Base-by-base conservation (phyloP, 1,139 yeast genomes). In the Blastobotrys elegans region DNA sequence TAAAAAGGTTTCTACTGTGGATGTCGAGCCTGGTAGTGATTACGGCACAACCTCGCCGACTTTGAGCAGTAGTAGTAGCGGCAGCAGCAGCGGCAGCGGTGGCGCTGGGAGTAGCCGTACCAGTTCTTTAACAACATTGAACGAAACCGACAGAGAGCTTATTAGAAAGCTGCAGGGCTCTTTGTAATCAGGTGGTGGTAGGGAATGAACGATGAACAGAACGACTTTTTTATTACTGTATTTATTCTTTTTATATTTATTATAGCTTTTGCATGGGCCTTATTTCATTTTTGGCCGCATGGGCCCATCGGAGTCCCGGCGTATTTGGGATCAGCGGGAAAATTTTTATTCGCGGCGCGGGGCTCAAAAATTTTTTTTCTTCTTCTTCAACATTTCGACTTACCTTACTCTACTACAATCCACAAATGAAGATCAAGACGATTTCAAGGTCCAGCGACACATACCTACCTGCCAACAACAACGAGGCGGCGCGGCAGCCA, bases 391-490 rank as follows among this genome's bases (percentile, higher is more conserved):
- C 4, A 34, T 34, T 21, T 14, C 14, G 6, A 13, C 7, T 8
- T 14, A 33, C 22, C 32, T 13, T 24, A 38, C 41, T 14, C 33
- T 6, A 10, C 5, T 20, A 5, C 22, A 13, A 6, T 13, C 4
- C 38, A 34, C 24, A 36, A 7, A 36, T 36, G 97, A 89, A 90
- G 75, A 79, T 90, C 58, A 89, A 90, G 63, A 88, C 97, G 2
- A 84, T 92, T 43, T 83, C 89, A 52, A 75, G 98, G 62, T 89
- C 97, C 6, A 74, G 95, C 13, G 97, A 92, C 62, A 77, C 84
- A 43, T 92, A 90, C 66, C 86, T 92, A 7, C 97, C 97, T 0
- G 97, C 87, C 32, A 74, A 90, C 56, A 88, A 87, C 66, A 81
- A 94, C 1, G 97, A 90, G 65, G 90, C 88, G 58, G 82, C 92